Percentiles rank a stretch among this genome's conserved stretches.
Conservation (phyloP, 2,329 filamentous ascomycete species). For the Fusarium compactum region DNA sequence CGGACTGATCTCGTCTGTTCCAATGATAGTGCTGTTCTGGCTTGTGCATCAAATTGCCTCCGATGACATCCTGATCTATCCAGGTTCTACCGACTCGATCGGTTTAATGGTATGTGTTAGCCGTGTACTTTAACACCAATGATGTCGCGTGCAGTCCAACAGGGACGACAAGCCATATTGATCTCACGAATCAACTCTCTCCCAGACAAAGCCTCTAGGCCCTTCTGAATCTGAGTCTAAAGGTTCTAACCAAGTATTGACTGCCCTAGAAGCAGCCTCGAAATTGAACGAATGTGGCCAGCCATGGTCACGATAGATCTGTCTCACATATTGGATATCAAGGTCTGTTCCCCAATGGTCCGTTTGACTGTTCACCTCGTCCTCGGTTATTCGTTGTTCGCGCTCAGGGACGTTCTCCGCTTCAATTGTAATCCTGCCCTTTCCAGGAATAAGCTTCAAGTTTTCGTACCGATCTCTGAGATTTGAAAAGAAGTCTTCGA, state of each 20-base stretch:
- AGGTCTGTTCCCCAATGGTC: neutral
- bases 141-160: no score
- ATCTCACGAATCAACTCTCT: neutral
- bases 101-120: no score
- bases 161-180: no score
- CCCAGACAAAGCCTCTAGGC: neutral
- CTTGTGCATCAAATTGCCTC: no score
- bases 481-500: neutral
- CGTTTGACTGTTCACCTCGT: neutral
- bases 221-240: neutral
- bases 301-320: slow-evolving; percentile 9
- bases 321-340: slow-evolving; percentile 17
- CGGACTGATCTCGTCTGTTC: no score
- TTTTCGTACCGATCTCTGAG: neutral
- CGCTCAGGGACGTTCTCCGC: neutral
- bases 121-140: no score
- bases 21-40: no score
- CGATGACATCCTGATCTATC: no score
- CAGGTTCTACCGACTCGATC: no score
- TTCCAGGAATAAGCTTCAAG: neutral
- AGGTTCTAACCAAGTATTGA: neutral
- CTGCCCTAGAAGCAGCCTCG: neutral
- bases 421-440: neutral
- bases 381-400: neutral
- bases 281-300: neutral